phyloP scores from a whole-genome alignment of 2,329 filamentous ascomycete genomes.

The Herpotrichia juniperi region DNA sequence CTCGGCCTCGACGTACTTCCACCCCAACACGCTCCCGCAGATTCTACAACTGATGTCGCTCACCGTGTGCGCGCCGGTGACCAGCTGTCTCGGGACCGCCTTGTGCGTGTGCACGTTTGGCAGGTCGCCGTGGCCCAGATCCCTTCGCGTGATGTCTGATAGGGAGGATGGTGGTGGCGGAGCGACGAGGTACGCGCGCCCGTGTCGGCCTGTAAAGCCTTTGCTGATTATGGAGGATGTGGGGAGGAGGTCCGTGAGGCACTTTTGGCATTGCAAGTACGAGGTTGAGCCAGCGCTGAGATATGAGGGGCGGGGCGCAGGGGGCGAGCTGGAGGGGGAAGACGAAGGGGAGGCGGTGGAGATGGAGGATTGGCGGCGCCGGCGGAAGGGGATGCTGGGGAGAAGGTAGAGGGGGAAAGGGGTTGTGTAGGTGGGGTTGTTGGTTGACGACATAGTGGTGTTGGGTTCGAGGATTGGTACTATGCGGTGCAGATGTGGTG shows the following conservation, averaged over 20 bases:
- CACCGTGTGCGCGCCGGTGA: conserved; percentile 68
- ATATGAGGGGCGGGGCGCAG: conserved; percentile 27
- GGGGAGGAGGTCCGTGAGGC: conserved; percentile 64
- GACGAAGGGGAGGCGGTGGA: conserved; percentile 19
- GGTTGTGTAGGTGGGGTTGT: conserved; percentile 26
- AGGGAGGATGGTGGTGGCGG: conserved; percentile 45
- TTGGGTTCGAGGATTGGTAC: neutral
- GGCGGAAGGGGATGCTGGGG: conserved; percentile 45
- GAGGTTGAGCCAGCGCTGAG: conserved; percentile 50
- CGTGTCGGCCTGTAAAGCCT: conserved; percentile 69
- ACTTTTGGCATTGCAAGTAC: conserved; percentile 64
- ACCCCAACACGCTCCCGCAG: conserved; percentile 64
- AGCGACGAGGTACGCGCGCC: conserved; percentile 67
- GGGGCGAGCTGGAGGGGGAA: conserved; percentile 30
- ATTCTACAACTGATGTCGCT: conserved; percentile 63
- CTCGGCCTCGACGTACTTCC: conserved; percentile 69
- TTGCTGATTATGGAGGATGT: conserved; percentile 67
- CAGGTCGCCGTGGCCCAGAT: conserved; percentile 45
- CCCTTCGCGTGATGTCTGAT: conserved; percentile 18
- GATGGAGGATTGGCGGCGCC: conserved; percentile 43
- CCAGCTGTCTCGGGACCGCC: conserved; percentile 63
- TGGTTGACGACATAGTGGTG: neutral
- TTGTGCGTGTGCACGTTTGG: conserved; percentile 65
- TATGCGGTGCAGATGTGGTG: conserved; percentile 3
- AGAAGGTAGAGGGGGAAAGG: conserved; percentile 52